Conservation (phyloP, 2,329 filamentous ascomycete genomes). For the Diaporthe sp. region DNA sequence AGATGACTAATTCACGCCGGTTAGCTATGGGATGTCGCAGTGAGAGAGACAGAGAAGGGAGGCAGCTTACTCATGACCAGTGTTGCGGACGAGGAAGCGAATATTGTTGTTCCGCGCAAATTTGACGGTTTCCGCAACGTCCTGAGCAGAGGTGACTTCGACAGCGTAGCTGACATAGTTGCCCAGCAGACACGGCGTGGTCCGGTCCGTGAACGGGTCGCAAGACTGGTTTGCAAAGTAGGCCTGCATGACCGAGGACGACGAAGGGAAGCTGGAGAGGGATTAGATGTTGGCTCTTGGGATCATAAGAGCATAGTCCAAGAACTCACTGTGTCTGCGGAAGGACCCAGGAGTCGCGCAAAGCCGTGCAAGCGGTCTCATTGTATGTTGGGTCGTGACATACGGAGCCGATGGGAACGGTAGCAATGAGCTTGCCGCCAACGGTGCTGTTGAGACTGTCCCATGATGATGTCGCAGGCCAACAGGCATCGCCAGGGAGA, state of each 20-base stretch:
- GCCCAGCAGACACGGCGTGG: constrained; percentile 52
- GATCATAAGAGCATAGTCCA: background rate
- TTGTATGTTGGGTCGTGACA: constrained; percentile 61
- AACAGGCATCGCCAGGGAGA: constrained; percentile 57
- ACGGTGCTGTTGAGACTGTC: constrained; percentile 61
- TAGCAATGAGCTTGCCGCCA: constrained; percentile 62
- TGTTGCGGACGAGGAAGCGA: constrained; percentile 60
- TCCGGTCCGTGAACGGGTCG: constrained; percentile 42
- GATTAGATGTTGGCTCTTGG: background rate
- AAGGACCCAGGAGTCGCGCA: constrained; percentile 54
- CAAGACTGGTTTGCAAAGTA: constrained; percentile 48
- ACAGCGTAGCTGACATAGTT: constrained; percentile 50
- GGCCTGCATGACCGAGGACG: constrained; percentile 48
- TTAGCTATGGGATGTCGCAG: background rate
- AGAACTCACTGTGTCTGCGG: constrained; percentile 53
- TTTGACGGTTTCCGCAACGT: constrained; percentile 42
- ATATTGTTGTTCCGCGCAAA: constrained; percentile 57
- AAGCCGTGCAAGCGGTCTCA: constrained; percentile 51
- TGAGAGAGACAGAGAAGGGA: background rate
- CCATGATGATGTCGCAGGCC: constrained; percentile 62
- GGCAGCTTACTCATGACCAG: constrained; percentile 56
- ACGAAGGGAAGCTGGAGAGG: constrained; percentile 44
- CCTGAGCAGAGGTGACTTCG: constrained; percentile 42
- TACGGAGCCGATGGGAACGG: constrained; percentile 60
- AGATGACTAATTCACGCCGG: constrained; percentile 25